Conservation (phyloP, 164 flowering plant genomes). For the Stephania yunnanensis region DNA sequence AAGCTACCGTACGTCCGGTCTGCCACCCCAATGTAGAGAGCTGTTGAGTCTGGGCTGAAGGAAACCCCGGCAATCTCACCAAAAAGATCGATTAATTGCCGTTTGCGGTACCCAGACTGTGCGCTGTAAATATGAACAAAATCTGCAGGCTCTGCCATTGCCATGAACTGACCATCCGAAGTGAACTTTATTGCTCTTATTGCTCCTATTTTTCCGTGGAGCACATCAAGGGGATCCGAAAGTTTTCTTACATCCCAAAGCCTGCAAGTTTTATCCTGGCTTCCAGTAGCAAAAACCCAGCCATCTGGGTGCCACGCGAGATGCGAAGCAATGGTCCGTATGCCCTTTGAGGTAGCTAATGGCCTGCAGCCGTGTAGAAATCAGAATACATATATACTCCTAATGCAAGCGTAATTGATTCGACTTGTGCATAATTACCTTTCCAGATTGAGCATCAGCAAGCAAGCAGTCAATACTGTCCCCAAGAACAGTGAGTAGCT, state of each 20-base stretch:
- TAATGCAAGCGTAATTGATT: neutral
- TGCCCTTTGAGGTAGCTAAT: constrained; percentile 63
- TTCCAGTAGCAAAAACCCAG: constrained; percentile 75
- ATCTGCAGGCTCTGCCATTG: constrained; percentile 96
- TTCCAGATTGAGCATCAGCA: constrained; percentile 75
- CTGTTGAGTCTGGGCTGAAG: constrained; percentile 86
- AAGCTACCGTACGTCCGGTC: constrained; percentile 88
- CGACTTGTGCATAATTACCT: constrained; percentile 26
- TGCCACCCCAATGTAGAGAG: constrained; percentile 79
- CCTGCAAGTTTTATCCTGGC: constrained; percentile 91
- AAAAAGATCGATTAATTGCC: constrained; percentile 80
- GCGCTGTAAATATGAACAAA: constrained; percentile 74
- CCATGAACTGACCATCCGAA: constrained; percentile 77
- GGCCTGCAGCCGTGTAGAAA: constrained; percentile 28
- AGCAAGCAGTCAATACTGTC: constrained; percentile 71
- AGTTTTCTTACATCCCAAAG: constrained; percentile 85
- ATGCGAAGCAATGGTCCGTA: constrained; percentile 79
- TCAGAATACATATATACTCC: neutral
- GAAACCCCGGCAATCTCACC: constrained; percentile 96
- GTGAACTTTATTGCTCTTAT: constrained; percentile 72
- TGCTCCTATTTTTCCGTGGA: constrained; percentile 90
- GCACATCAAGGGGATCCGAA: constrained; percentile 50
- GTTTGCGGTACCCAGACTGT: constrained; percentile 37
- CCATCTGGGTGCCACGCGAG: constrained; percentile 98
- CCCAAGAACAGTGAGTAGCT: constrained; percentile 75